Conservation (phyloP, 108 stramenopile genomes). For the Phaeodactylum tricornutum region DNA sequence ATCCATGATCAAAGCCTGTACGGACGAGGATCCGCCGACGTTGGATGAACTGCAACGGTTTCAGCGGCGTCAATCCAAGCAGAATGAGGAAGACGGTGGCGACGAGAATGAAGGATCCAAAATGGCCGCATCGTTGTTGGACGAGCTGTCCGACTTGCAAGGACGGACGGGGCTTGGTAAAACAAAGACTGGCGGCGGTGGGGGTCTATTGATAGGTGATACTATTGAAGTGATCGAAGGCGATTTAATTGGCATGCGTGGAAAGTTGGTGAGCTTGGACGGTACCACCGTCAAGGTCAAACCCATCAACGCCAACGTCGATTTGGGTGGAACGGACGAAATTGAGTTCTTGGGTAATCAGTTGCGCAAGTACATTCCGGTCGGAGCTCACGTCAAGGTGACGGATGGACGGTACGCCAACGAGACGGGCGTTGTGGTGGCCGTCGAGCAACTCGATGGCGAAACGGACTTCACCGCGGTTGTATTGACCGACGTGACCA, state of each 20-base stretch:
- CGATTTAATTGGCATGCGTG: constrained; percentile 88
- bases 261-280: constrained; percentile 84
- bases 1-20: constrained; percentile 76
- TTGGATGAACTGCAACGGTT: constrained; percentile 91
- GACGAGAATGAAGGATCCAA: constrained; percentile 82
- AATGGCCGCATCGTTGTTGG: constrained; percentile 69
- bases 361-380: constrained; percentile 87
- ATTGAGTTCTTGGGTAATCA: constrained; percentile 85
- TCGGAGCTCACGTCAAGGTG: constrained; percentile 95
- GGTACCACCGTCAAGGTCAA: constrained; percentile 86
- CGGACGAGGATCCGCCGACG: constrained; percentile 84
- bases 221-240: constrained; percentile 90
- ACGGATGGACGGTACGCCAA: constrained; percentile 90
- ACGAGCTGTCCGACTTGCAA: constrained; percentile 79
- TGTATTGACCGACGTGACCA: constrained; percentile 84
- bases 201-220: constrained; percentile 85
- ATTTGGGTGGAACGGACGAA: constrained; percentile 70
- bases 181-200: constrained; percentile 24
- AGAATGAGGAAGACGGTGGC: constrained; percentile 50
- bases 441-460: constrained; percentile 70
- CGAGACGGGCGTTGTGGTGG: constrained; percentile 92
- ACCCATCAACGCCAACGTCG: constrained; percentile 52
- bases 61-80: constrained; percentile 53
- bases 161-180: constrained; percentile 57
- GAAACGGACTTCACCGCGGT: constrained; percentile 80